Percentiles rank a stretch among this genome's conserved stretches.
These are phyloP conservation scores for Lizonia empirigonia DNA, from an alignment of 2,329 filamentous ascomycete species.

Conservation along the genomic window DNA sequence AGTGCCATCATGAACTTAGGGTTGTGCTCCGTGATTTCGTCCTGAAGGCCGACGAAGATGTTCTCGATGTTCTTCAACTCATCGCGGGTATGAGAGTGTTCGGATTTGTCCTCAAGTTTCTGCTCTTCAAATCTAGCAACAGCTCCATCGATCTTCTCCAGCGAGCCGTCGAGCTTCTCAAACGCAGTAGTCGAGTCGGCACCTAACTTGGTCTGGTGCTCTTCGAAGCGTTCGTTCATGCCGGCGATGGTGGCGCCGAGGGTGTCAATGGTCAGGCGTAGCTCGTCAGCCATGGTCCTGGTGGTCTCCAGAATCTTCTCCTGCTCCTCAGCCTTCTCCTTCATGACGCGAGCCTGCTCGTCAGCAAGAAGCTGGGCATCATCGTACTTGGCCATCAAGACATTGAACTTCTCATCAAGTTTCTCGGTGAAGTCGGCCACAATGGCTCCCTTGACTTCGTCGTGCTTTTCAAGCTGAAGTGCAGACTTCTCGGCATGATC, in stretches of 20 bases:
- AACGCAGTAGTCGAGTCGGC: conserved; percentile 89
- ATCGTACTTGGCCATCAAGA: conserved; percentile 86
- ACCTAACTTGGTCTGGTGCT: conserved; percentile 84
- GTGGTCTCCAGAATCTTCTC: conserved; percentile 75
- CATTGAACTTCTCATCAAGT: conserved; percentile 78
- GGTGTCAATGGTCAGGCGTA: conserved; percentile 83
- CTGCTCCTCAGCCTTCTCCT: conserved; percentile 74
- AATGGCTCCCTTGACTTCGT: conserved; percentile 62
- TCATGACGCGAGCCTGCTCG: conserved; percentile 72
- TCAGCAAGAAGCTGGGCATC: conserved; percentile 78
- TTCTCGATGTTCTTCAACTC: conserved; percentile 76
- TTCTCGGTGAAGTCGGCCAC: conserved; percentile 61
- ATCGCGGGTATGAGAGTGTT: conserved; percentile 82
- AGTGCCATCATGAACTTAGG: conserved; percentile 87
- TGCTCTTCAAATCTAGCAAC: conserved; percentile 76
- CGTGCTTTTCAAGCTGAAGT: conserved; percentile 62
- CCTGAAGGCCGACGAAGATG: conserved; percentile 76
- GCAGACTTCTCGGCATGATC: conserved; percentile 70
- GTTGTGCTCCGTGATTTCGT: conserved; percentile 79
- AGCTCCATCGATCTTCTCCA: conserved; percentile 80
- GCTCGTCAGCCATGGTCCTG: conserved; percentile 82
- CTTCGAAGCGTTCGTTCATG: conserved; percentile 68
- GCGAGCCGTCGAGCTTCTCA: conserved; percentile 64
- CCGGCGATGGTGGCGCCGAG: conserved; percentile 68
- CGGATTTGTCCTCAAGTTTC: conserved; percentile 73